A percentile compares a stretch with the other conserved stretches of the same genome.
Evolutionary conservation across 305 asterid species (phyloP).

Genomic region (Fraxinus dipetala): DNA sequence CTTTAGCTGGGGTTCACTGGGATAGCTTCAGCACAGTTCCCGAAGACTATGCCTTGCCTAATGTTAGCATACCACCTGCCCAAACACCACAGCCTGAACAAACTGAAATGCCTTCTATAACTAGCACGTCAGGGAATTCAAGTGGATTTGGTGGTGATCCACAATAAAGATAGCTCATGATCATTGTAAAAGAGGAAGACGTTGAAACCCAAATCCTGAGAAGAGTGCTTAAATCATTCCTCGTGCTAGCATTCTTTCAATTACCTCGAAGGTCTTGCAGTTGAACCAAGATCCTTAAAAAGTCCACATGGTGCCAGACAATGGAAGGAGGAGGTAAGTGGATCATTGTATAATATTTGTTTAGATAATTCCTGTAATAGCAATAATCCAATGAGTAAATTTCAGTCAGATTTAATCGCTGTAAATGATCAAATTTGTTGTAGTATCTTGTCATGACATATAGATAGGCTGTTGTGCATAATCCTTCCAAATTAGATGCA

Average conservation of each 20-base stretch:
- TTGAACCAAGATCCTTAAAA: background rate
- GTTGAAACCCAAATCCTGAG: background rate
- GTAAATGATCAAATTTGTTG: background rate
- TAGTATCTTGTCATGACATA: background rate
- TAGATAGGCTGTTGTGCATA: background rate
- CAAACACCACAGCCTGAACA: background rate
- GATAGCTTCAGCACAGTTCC: background rate
- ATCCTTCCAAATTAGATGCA: background rate
- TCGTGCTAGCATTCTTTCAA: background rate
- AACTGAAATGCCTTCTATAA: background rate
- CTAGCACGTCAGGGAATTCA: background rate
- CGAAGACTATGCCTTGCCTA: background rate
- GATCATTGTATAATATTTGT: background rate
- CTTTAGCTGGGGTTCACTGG: background rate
- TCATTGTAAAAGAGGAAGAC: background rate
- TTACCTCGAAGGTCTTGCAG: background rate
- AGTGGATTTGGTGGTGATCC: background rate
- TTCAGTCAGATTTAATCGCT: background rate
- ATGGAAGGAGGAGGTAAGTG: background rate
- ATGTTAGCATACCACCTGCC: background rate
- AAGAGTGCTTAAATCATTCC: background rate
- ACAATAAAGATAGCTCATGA: background rate
- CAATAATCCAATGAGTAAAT: background rate
- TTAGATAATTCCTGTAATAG: background rate
- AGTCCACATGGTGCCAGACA: background rate